Base-by-base conservation (phyloP, 2,329 filamentous ascomycete genomes). In the Sarocladium kiliense region DNA sequence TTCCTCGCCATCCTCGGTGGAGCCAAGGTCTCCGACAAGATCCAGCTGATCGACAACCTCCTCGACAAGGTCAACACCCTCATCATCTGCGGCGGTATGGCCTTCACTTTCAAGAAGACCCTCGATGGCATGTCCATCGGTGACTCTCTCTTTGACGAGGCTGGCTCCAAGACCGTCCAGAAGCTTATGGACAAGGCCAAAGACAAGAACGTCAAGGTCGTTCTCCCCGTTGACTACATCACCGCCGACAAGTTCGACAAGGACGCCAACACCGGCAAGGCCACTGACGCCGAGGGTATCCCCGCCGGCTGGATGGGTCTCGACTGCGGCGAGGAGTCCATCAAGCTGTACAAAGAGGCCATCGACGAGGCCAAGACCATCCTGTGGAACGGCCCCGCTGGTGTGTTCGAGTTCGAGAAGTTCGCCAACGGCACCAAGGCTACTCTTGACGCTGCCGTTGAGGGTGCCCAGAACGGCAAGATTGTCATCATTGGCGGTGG, bases 81-180 rank as follows among this genome's bases (percentile, higher is more conserved):
- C 63, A 88, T 99, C 75, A 88, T 99, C 76, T 96, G 93, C 73
- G 94, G 94, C 70, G 94, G 81, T 66, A 99, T 99, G 94, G 92
- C 94, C 60, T 99, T 97, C 80, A 99, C 94, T 66, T 99, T 99
- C 85, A 97, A 97, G 84, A 99, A 99, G 85, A 93, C 91, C n/a
- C 83, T 97, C 56, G 84, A 97, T 76, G 80, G 83, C 70, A 86
- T 97, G 68, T 82, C 86, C 74, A 99, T 99, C 63, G 94, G 94
- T 59, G 86, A 86, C 78, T 94, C 81, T 54, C 82, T 99, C 66
- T 99, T 96, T 71, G 94, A 99, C 66, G 90, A 97, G 79, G 87
- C 87, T 54, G 94, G 94, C 64, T 83, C 88, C 80, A 91, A 97
- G 85, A 97, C 89, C 41, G 93, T 97, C 57, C 85, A 81, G 59